phyloP scores from a whole-genome alignment of 164 flowering plant genomes.

The Pachysandra terminalis region DNA sequence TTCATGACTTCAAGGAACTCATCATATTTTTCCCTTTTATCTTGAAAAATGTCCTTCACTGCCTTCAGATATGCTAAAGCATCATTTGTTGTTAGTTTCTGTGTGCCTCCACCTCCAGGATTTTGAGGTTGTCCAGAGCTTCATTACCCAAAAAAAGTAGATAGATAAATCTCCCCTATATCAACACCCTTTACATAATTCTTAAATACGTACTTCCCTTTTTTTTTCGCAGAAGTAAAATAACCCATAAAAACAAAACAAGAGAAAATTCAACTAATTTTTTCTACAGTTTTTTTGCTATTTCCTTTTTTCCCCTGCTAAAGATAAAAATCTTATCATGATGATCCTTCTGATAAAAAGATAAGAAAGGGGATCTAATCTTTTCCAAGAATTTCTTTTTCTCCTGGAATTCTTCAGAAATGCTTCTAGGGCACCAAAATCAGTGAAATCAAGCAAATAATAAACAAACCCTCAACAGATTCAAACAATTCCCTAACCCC shows the following conservation, averaged over 20 bases:
- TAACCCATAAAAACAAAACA: background rate
- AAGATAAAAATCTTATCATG: background rate
- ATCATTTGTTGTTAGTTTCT: slow-evolving; percentile 72
- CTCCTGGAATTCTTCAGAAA: too few relatives aligned
- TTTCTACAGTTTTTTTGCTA: background rate
- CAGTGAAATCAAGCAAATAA: too few relatives aligned
- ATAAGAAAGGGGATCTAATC: background rate
- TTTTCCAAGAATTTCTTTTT: background rate
- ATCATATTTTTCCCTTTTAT: too few relatives aligned
- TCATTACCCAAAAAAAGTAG: slow-evolving; percentile 9
- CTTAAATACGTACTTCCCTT: too few relatives aligned
- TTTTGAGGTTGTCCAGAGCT: slow-evolving; percentile 38
- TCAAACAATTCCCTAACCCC: too few relatives aligned
- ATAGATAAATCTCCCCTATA: background rate
- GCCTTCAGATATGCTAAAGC: slow-evolving; percentile 71
- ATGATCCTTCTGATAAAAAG: background rate
- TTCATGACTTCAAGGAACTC: too few relatives aligned
- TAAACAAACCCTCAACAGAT: too few relatives aligned
- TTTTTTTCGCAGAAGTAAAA: background rate
- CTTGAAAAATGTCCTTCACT: too few relatives aligned
- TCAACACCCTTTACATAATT: too few relatives aligned
- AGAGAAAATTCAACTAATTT: background rate
- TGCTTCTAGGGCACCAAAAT: too few relatives aligned
- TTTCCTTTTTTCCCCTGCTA: background rate
- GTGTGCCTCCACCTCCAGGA: slow-evolving; percentile 28